Evolutionary conservation across 371 early-diverging fungal species (phyloP).

Genomic region (Rhizopus sp.): DNA sequence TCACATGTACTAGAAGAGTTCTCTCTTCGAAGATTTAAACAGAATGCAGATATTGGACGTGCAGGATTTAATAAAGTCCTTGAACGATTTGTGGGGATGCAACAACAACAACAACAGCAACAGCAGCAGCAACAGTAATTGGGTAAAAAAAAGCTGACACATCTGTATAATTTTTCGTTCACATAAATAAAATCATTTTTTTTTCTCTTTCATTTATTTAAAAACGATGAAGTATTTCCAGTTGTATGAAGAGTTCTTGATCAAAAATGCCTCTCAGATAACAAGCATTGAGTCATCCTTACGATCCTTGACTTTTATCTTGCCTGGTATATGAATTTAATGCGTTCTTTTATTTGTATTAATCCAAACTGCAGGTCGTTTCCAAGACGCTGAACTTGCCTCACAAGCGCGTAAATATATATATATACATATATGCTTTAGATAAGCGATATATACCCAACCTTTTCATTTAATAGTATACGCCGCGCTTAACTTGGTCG

Average conservation of each 20-base stretch:
- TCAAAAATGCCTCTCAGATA: conserved; percentile 86
- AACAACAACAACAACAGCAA: not conserved
- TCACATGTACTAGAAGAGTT: conserved; percentile 80
- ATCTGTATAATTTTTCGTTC: not conserved
- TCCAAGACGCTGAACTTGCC: conserved; percentile 90
- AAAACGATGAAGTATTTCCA: conserved; percentile 52
- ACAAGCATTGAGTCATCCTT: conserved; percentile 85
- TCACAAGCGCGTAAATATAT: conserved; percentile 80
- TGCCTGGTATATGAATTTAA: conserved; percentile 70
- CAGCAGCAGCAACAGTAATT: not conserved
- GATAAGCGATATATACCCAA: not conserved
- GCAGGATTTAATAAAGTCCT: conserved; percentile 70
- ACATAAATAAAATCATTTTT: not conserved
- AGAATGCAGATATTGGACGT: conserved; percentile 77
- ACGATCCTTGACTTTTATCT: conserved; percentile 86
- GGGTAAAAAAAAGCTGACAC: not conserved
- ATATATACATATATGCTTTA: not conserved
- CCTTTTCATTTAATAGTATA: conserved; percentile 57
- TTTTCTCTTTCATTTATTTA: conserved; percentile 10
- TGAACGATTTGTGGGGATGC: conserved; percentile 45
- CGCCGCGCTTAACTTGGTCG: conserved; percentile 78
- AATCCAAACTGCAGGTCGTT: conserved; percentile 68
- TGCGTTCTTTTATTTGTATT: conserved; percentile 5
- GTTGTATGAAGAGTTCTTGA: conserved; percentile 79
- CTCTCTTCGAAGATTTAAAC: conserved; percentile 76